Base-by-base conservation (phyloP, 176 grass and related monocot species). In the barley (Hordeum vulgare) region DNA sequence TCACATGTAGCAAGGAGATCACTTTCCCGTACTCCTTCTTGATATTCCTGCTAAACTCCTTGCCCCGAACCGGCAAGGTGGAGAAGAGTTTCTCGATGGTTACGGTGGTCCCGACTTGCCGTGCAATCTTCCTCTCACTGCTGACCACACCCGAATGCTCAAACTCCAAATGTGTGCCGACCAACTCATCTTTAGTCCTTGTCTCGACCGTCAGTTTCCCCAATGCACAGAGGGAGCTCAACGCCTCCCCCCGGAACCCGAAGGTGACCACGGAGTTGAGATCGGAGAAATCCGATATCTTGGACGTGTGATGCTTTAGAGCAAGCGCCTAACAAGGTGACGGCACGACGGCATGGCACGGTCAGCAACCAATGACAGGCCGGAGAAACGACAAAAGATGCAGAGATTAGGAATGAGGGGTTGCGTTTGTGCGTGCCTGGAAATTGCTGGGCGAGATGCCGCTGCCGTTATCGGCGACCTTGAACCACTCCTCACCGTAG, bases 11-110 rank as follows among this genome's bases (percentile, higher is more conserved):
- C 85, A 95, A 86, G 45, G 91, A 88, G 53, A 98, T 66, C 37
- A 98, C 86, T 81, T 98, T 98, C 11, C 89, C 96, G 10, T 95
- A 98, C 59, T 98, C 96, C 49, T 94, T 88, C 35, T 84, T 78
- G 57, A 98, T 91, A 78, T 98, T 98, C 77, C 93, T 85, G 13
- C 87, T 95, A 40, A 98, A 98, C 83, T 98, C 96, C 81, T 98
- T 98, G 82, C 83, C 85, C 77, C 96, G 85, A 31, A 95, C 96
- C 0, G 93, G 96, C 87, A 94, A 90, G n/a, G 89, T 90, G 44
- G 89, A 95, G 82, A 95, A 98, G 68, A 98, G 82, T 53, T 93
- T 98, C 80, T 90, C 89, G 11, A 98, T 81, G 1, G 83, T 88
- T 80, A 98, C 96, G 33, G 93, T 91, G 36, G 93, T 98, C 25